Evolutionary conservation across 176 grass and related monocot genomes (phyloP).

Genomic region (Oropetium thomaeum): DNA sequence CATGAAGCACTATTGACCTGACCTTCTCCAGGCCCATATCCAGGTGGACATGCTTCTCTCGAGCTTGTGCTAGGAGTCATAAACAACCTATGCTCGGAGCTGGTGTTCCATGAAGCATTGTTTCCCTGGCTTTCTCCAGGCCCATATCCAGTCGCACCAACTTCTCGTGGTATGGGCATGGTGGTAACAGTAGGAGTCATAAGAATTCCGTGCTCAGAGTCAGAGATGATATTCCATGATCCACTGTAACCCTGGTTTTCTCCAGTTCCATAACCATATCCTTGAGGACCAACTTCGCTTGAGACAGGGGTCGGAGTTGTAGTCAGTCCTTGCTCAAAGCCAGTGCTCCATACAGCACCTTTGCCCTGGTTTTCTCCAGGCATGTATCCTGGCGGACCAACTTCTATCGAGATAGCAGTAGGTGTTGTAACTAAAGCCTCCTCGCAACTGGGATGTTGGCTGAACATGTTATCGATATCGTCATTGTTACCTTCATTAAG

Average conservation of each 20-base stretch:
- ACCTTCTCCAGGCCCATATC: conserved; percentile 15
- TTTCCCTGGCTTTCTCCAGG: conserved; percentile 14
- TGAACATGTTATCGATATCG: conserved; percentile 21
- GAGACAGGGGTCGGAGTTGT: not conserved
- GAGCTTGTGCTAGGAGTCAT: not conserved
- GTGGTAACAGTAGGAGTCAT: not conserved
- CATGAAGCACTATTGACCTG: conserved; percentile 1
- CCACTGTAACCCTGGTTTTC: not conserved
- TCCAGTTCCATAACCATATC: conserved; percentile 14
- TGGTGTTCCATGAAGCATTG: conserved; percentile 4
- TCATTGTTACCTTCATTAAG: conserved; percentile 33
- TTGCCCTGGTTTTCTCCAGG: conserved; percentile 20
- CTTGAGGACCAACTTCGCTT: conserved; percentile 3
- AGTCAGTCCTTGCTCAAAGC: conserved; percentile 9
- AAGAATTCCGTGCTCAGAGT: not conserved
- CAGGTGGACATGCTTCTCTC: conserved; percentile 5
- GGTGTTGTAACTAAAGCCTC: conserved; percentile 1
- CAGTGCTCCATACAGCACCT: conserved; percentile 19
- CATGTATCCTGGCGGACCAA: conserved; percentile 2
- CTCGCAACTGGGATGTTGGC: conserved; percentile 17
- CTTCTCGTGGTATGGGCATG: conserved; percentile 3
- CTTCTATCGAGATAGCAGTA: conserved; percentile 18
- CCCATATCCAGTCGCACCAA: conserved; percentile 20
- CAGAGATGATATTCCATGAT: not conserved
- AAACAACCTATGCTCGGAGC: not conserved